Base-by-base conservation (phyloP, 768 basidiomycete species). In the Rubroboletus satanas region DNA sequence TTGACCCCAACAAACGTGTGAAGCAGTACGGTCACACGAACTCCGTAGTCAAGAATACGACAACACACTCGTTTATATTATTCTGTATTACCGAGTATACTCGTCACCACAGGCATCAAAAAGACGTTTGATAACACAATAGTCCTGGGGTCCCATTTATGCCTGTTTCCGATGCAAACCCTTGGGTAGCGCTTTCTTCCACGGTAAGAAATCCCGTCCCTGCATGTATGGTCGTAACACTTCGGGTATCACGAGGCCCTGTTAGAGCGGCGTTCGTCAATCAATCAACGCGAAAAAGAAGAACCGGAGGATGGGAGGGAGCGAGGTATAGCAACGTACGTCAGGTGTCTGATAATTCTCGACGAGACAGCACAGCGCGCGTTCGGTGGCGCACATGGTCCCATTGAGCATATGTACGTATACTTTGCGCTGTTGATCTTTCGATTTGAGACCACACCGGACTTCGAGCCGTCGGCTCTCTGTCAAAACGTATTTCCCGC, bases 361-460 rank as follows among this genome's bases (percentile, higher is more conserved):
- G n/a, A 93, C 95, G 53, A 99, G 65, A 72, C 97, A 98, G 73
- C 96, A 98, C 18, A 98, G 77, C 1, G 97, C 92, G 37, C 97
- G 90, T 74, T 96, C 92, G 1, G 97, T 98, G 1, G 97, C 97
- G 63, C 94, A 97, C 43, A 99, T 80, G 4, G 97, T 99, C 35
- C 93, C 96, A 71, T 99, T 99, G 66, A 99, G 75, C 97, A 99
- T 99, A 77, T 99, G 97, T 5, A 97, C 95, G 73, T 98, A 98
- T 5, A 93, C 75, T 68, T 98, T 95, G 55, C 90, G 83, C 48
- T 89, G 79, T 66, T 98, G 93, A 31, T 94, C 94, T 64, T 92
- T 90, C 56, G 80, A 78, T 74, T 95, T 97, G 70, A 95, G 77
- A 9, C 97, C 97, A 66, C 93, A 93, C 42, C 93, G 83, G 26